phyloP scores from a whole-genome alignment of 257 asterid genomes.

The Lithospermum erythrorhizon region DNA sequence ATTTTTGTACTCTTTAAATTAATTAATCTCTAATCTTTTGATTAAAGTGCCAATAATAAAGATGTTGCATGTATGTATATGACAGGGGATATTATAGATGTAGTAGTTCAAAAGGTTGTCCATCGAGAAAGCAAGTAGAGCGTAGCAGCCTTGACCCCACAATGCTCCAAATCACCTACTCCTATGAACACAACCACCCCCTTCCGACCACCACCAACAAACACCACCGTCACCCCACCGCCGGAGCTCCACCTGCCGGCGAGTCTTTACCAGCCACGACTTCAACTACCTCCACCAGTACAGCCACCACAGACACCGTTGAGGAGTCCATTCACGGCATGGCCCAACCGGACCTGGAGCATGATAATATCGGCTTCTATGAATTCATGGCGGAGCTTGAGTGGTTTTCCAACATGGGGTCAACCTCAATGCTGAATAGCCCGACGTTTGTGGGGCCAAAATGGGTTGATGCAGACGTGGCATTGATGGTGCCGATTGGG shows the following conservation, averaged over 20 bases:
- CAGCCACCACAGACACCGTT: slow-evolving; percentile 4
- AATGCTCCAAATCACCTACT: slow-evolving; percentile 57
- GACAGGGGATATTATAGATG: slow-evolving; percentile 78
- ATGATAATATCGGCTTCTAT: slow-evolving; percentile 26
- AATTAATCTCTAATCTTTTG: too few relatives aligned
- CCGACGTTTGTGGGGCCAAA: slow-evolving; percentile 38
- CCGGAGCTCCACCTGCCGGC: neutral
- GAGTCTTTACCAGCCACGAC: slow-evolving; percentile 7
- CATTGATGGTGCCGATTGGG: slow-evolving; percentile 37
- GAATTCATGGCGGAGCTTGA: slow-evolving; percentile 59
- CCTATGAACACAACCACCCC: slow-evolving; percentile 56
- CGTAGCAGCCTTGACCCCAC: slow-evolving; percentile 71
- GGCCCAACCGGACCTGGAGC: slow-evolving; percentile 31
- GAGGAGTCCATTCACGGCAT: slow-evolving; percentile 13
- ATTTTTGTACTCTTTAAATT: too few relatives aligned
- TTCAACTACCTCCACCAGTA: slow-evolving; percentile 22
- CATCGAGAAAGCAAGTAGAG: slow-evolving; percentile 81
- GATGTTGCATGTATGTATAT: slow-evolving; percentile 29
- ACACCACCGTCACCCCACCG: slow-evolving; percentile 24
- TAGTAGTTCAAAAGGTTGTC: slow-evolving; percentile 77
- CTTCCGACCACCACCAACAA: slow-evolving; percentile 35
- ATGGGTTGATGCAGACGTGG: slow-evolving; percentile 36
- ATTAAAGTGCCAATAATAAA: too few relatives aligned
- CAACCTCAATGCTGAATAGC: slow-evolving; percentile 34
- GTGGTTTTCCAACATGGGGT: slow-evolving; percentile 52